Base-by-base conservation (phyloP, 2,329 filamentous ascomycete species). In the Fonsecaea pedrosoi region DNA sequence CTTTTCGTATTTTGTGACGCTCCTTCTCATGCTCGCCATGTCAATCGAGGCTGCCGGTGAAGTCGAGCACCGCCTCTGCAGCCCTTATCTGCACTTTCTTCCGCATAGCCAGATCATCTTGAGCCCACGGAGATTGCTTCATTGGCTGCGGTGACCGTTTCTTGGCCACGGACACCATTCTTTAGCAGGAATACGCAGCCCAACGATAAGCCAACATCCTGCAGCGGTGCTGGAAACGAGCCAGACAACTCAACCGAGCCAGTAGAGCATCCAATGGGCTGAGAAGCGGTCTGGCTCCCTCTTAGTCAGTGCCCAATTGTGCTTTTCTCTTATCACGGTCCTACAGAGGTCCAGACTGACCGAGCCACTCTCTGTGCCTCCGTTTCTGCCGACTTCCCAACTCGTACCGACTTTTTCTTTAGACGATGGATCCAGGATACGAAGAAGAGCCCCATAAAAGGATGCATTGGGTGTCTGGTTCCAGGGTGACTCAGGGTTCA, bases 161-260 rank as follows among this genome's bases (percentile, higher is more conserved):
- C 35, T 13, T 55, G 34, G n/a, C 21, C 34, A 34, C 34, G n/a
- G 53, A 35, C 53, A 9, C 53, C 34, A 30, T 34, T 55, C 15
- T 25, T 34, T n/a, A n/a, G 30, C 53, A 55, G 53, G 34, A 18
- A 8, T 34, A 30, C 53, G n/a, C 13, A 55, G 53, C 53, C 53
- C 34, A 37, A 55, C 53, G 53, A 55, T 55, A 55, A 55, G 53
- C 53, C 53, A 13, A 55, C 12, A 35, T 55, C n/a, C 53, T 13
- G 30, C 34, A 37, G 13, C 25, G 53, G 30, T 9, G 30, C 42
- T 35, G 21, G 42, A 54, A 54, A 53, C 62, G 32, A 45, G 62
- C 48, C 50, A 61, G 50, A 65, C 57, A 30, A 21, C 48, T 48
- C 62, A 55, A 45, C 25, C 62, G 55, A 57, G 40, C 62, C 55